These are phyloP conservation scores for Blastomyces silverae DNA, from an alignment of 2,329 filamentous ascomycete genomes.

Conservation along the genomic window DNA sequence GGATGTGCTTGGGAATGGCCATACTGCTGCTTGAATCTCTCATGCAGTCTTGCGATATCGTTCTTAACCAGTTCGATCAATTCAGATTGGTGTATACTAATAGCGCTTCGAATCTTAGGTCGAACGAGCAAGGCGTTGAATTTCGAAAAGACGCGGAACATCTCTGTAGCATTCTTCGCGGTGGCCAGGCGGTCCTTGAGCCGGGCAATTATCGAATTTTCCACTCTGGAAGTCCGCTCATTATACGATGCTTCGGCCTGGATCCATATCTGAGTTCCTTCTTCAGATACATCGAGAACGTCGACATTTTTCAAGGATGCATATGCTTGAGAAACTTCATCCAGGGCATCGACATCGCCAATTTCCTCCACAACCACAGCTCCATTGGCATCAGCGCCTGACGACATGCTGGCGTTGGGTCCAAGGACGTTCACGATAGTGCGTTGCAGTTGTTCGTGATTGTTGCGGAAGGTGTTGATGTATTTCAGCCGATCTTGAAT, in stretches of 20 bases:
- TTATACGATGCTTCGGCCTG: conserved; percentile 95
- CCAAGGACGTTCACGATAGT: conserved; percentile 97
- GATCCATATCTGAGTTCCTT: conserved; percentile 87
- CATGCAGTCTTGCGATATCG: conserved; percentile 86
- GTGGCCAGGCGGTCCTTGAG: conserved; percentile 87
- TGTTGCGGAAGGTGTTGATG: conserved; percentile 87
- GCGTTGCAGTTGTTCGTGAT: conserved; percentile 93
- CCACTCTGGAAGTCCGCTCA: conserved; percentile 90
- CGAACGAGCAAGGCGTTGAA: conserved; percentile 98
- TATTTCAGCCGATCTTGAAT: conserved; percentile 89
- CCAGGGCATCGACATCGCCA: conserved; percentile 92
- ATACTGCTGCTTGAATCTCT: conserved; percentile 98
- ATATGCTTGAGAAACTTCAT: conserved; percentile 93
- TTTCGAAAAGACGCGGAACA: conserved; percentile 99
- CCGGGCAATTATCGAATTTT: conserved; percentile 97
- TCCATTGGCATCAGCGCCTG: conserved; percentile 47
- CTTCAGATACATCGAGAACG: conserved; percentile 80
- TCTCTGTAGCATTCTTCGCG: conserved; percentile 95
- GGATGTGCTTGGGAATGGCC: conserved; percentile 95
- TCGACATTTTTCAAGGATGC: conserved; percentile 91
- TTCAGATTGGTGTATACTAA: conserved; percentile 95
- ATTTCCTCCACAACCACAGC: conserved; percentile 82
- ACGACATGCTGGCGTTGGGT: conserved; percentile 53
- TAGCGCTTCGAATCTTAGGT: conserved; percentile 97
- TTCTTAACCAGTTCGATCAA: conserved; percentile 97